phyloP scores from a whole-genome alignment of 2,329 filamentous ascomycete species.

The Colletotrichum karsti region DNA sequence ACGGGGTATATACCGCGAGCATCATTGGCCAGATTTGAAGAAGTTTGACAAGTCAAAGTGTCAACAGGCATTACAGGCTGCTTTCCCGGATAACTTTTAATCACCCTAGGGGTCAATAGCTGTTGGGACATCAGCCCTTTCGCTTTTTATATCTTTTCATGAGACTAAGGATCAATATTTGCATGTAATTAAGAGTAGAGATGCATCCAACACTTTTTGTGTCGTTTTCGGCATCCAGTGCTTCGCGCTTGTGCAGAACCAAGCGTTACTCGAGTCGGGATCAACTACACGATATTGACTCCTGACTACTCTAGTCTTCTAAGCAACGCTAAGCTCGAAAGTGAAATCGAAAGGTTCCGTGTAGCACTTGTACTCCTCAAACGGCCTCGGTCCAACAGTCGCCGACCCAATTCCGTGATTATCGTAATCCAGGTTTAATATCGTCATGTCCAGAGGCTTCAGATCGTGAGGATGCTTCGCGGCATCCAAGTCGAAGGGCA shows the following conservation, averaged over 20 bases:
- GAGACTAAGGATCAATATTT: too few relatives aligned
- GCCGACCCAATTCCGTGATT: constrained; percentile 54
- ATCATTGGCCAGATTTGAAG: constrained; percentile 40
- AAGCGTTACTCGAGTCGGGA: too few relatives aligned
- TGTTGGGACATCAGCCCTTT: too few relatives aligned
- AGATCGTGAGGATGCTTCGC: constrained; percentile 59
- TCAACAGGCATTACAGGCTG: background rate
- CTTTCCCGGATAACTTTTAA: too few relatives aligned
- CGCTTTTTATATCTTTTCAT: too few relatives aligned
- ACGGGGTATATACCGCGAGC: constrained; percentile 38
- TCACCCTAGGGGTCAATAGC: too few relatives aligned
- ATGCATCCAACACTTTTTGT: too few relatives aligned
- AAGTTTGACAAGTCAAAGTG: constrained; percentile 37
- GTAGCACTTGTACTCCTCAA: constrained; percentile 28
- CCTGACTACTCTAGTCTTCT: background rate
- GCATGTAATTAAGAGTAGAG: too few relatives aligned
- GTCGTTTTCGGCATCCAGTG: too few relatives aligned
- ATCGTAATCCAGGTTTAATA: constrained; percentile 50
- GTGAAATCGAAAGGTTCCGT: constrained; percentile 36
- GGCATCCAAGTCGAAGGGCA: constrained; percentile 43
- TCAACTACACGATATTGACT: background rate
- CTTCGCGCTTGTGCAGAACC: too few relatives aligned
- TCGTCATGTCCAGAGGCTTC: constrained; percentile 45
- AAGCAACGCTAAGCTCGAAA: constrained; percentile 17
- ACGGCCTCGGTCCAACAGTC: constrained; percentile 48